phyloP scores from a whole-genome alignment of 495 filamentous ascomycete genomes.

The Ascodesmis nigricans region DNA sequence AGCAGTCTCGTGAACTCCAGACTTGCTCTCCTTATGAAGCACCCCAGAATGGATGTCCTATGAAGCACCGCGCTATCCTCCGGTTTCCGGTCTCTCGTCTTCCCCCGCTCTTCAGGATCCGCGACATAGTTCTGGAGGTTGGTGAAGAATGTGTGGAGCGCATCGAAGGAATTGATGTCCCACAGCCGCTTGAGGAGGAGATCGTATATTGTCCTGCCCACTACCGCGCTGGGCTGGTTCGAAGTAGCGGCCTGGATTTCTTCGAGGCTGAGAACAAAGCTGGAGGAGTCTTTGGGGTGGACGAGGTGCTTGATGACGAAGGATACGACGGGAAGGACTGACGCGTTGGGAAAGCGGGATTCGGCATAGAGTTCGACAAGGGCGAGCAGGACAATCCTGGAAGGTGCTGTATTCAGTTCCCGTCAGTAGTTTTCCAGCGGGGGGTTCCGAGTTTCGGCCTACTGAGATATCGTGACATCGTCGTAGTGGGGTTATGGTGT shows the following conservation, averaged over 20 bases:
- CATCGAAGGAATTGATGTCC: constrained; percentile 60
- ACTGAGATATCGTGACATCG: constrained; percentile 6
- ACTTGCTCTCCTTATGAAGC: constrained; percentile 54
- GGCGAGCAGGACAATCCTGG: constrained; percentile 60
- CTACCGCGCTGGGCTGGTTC: constrained; percentile 16
- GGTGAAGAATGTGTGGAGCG: constrained; percentile 46
- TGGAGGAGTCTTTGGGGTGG: constrained; percentile 25
- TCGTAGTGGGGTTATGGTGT: too few species aligned
- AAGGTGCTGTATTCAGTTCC: constrained; percentile 30
- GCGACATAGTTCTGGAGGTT: constrained; percentile 33
- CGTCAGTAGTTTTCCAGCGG: not conserved
- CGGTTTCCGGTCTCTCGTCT: constrained; percentile 9
- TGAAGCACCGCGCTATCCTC: constrained; percentile 1
- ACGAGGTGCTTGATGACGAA: constrained; percentile 62
- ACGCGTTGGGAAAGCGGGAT: constrained; percentile 45
- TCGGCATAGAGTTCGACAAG: constrained; percentile 63
- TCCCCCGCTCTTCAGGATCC: constrained; percentile 16
- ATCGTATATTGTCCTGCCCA: constrained; percentile 64
- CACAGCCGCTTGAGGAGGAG: constrained; percentile 64
- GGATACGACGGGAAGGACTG: constrained; percentile 61
- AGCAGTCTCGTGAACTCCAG: constrained; percentile 62
- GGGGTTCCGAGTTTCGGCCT: not conserved
- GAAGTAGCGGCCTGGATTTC: constrained; percentile 17
- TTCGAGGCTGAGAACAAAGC: constrained; percentile 37
- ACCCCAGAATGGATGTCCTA: constrained; percentile 52